Conservation (phyloP, 2,329 filamentous ascomycete genomes). For the Aspergillus viridinutans region DNA sequence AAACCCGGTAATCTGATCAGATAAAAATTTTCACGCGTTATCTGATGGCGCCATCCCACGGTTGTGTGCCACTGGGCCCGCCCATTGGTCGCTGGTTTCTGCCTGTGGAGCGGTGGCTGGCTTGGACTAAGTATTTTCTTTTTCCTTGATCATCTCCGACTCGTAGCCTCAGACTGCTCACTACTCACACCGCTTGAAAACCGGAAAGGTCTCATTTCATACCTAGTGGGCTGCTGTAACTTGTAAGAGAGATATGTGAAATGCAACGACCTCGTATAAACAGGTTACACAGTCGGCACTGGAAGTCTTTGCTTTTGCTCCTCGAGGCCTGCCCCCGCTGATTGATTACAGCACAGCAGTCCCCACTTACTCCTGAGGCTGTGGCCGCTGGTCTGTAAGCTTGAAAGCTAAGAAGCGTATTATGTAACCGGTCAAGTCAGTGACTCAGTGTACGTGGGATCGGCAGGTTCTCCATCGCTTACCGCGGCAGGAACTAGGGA, state of each 20-base stretch:
- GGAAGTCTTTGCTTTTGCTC: too few relatives aligned
- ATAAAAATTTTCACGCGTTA: conserved; percentile 22
- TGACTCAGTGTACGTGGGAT: background rate
- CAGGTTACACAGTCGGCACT: too few relatives aligned
- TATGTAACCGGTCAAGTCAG: background rate
- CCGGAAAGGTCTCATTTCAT: too few relatives aligned
- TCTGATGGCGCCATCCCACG: conserved; percentile 21
- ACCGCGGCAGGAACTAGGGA: background rate
- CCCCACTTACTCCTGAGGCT: background rate
- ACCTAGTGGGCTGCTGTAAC: background rate
- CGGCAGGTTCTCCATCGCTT: background rate
- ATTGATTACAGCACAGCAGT: conserved; percentile 9
- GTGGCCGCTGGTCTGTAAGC: background rate
- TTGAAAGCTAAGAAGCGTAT: background rate
- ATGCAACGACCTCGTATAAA: too few relatives aligned
- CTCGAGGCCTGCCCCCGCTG: conserved; percentile 1
- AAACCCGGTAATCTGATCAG: conserved; percentile 20
- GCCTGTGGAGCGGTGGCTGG: background rate
- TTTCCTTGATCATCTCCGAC: background rate
- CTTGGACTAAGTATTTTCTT: background rate
- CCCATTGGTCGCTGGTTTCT: background rate
- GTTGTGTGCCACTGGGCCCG: background rate
- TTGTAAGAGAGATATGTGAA: background rate
- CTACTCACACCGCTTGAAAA: too few relatives aligned
- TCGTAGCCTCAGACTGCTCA: too few relatives aligned